phyloP scores from a whole-genome alignment of 2,329 filamentous ascomycete species.

The Neofusicoccum parvum region DNA sequence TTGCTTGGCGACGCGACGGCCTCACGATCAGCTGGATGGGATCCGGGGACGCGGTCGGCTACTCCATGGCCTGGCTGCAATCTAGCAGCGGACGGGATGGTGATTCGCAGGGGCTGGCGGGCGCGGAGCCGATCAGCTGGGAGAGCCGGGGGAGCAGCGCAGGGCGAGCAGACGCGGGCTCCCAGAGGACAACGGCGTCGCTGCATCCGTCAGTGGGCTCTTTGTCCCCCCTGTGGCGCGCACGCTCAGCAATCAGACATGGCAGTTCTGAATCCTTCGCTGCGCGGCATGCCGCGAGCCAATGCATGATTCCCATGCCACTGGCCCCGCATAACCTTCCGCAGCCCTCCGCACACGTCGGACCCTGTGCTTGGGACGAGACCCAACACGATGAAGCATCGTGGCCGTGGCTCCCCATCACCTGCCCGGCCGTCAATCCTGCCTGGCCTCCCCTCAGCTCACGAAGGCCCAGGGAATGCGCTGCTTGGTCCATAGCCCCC shows the following conservation, averaged over 20 bases:
- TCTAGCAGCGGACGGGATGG: not conserved
- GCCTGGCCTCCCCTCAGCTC: not conserved
- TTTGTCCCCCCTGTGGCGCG: not conserved
- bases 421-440: not conserved
- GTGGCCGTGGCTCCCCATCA: constrained; percentile 4
- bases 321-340: constrained; percentile 12
- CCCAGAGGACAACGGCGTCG: not conserved
- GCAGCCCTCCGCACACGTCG: not conserved
- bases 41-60: constrained; percentile 1
- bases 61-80: not conserved
- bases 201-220: constrained; percentile 10
- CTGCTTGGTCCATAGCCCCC: not conserved
- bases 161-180: not conserved
- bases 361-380: not conserved
- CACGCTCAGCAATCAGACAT: not conserved
- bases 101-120: constrained; percentile 5
- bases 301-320: not conserved
- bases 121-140: not conserved
- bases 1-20: not conserved
- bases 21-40: not conserved
- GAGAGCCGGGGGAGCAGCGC: not conserved
- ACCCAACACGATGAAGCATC: constrained; percentile 10
- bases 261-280: not conserved
- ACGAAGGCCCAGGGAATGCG: not conserved
- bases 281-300: too few species aligned